Percentiles rank a stretch among this genome's conserved stretches.
Evolutionary conservation across 2,329 filamentous ascomycete species (phyloP).

Genomic region (Monosporascus sp.): DNA sequence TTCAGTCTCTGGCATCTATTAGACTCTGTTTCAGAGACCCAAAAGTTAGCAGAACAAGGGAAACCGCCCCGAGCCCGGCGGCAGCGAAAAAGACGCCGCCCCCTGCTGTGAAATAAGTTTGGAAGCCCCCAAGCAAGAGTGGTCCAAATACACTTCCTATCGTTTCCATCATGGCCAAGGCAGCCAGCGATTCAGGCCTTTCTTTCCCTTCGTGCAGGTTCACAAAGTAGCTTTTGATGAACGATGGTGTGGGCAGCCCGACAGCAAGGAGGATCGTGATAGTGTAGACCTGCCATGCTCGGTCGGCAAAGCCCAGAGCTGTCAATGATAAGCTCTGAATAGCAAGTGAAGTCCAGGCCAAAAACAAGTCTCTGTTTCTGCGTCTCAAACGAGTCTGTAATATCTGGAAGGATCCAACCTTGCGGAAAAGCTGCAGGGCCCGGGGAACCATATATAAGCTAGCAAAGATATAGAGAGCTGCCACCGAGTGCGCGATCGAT

Average conservation of each 20-base stretch:
- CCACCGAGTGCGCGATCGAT: not conserved
- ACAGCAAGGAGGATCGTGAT: constrained; percentile 1
- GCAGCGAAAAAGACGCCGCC: not conserved
- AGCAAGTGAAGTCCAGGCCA: not conserved
- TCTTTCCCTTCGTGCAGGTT: not conserved
- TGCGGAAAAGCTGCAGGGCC: not conserved
- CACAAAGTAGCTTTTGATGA: constrained; percentile 4
- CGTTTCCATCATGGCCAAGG: constrained; percentile 5
- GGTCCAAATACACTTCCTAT: constrained; percentile 4
- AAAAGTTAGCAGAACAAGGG: too few relatives aligned
- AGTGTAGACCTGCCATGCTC: constrained; percentile 2
- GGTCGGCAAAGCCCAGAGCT: not conserved
- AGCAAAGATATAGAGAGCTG: not conserved
- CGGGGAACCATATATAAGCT: not conserved
- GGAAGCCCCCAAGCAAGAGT: constrained; percentile 3
- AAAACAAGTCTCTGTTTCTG: not conserved
- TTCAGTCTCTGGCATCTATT: too few relatives aligned
- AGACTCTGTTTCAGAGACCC: too few relatives aligned
- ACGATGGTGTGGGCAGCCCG: not conserved
- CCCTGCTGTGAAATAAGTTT: not conserved
- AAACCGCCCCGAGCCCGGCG: too few relatives aligned
- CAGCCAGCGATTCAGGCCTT: constrained; percentile 4
- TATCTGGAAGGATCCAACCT: not conserved
- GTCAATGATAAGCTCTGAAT: not conserved
- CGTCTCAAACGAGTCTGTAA: not conserved